These are phyloP conservation scores for Iris pallida DNA, from an alignment of 116 monocot species.

Conservation along the genomic window DNA sequence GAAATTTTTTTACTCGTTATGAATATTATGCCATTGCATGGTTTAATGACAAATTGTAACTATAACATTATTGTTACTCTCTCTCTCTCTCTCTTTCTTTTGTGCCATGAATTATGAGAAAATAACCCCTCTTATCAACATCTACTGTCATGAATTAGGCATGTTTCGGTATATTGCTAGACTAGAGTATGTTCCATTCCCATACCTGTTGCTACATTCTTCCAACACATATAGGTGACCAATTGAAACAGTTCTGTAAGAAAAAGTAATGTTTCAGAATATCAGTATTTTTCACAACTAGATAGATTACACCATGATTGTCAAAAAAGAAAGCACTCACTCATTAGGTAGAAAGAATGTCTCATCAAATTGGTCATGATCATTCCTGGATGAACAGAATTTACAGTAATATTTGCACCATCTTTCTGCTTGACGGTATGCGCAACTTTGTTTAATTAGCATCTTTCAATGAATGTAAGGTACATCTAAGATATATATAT, in stretches of 20 bases:
- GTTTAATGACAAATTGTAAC: too few relatives aligned
- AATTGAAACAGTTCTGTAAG: constrained; percentile 51
- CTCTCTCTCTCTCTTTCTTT: too few relatives aligned
- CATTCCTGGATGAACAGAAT: constrained; percentile 89
- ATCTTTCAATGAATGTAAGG: neutral
- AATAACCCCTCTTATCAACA: too few relatives aligned
- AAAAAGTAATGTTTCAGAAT: constrained; percentile 6
- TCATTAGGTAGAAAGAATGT: constrained; percentile 62
- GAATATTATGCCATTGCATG: too few relatives aligned
- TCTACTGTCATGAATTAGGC: too few relatives aligned
- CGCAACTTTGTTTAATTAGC: neutral
- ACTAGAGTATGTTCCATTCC: too few relatives aligned
- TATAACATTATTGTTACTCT: too few relatives aligned
- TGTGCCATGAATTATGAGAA: too few relatives aligned
- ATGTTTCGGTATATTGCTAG: too few relatives aligned
- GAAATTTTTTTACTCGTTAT: too few relatives aligned
- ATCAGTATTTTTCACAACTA: neutral
- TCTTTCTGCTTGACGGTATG: constrained; percentile 51
- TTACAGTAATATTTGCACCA: constrained; percentile 74
- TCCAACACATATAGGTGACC: constrained; percentile 73
- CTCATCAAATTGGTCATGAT: constrained; percentile 97
- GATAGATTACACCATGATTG: neutral
- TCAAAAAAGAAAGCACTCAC: constrained; percentile 25
- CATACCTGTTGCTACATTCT: constrained; percentile 92
- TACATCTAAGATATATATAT: too few relatives aligned